Conservation (phyloP, 768 basidiomycete genomes). For the Tulasnella sp. region DNA sequence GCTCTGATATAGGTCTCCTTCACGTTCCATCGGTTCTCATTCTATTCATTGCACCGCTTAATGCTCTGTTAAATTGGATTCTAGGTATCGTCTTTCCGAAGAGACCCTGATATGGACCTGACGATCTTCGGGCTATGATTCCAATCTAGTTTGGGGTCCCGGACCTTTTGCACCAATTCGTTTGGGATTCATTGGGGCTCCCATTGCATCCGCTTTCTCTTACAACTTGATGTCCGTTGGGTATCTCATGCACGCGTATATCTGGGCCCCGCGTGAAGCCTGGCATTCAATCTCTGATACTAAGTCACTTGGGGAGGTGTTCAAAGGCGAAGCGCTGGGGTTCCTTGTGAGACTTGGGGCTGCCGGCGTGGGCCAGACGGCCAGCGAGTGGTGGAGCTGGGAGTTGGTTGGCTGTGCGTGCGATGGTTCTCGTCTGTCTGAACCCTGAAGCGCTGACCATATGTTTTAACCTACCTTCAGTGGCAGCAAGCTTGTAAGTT, state of each 20-base stretch:
- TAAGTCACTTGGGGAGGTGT: constrained; percentile 43
- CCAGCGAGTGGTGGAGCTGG: constrained; percentile 96
- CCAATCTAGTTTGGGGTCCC: constrained; percentile 35
- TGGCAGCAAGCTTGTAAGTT: constrained; percentile 58
- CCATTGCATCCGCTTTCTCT: constrained; percentile 83
- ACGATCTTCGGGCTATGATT: not conserved
- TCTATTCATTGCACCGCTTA: constrained; percentile 80
- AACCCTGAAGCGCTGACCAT: constrained; percentile 10
- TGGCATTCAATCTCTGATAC: constrained; percentile 67
- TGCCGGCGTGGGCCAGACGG: constrained; percentile 67
- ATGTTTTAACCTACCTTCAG: constrained; percentile 41
- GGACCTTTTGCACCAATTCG: constrained; percentile 52
- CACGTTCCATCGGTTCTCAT: constrained; percentile 83
- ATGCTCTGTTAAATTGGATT: constrained; percentile 78
- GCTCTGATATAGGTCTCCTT: constrained; percentile 62
- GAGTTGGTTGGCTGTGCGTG: constrained; percentile 68
- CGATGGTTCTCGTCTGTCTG: not conserved
- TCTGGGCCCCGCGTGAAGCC: constrained; percentile 65
- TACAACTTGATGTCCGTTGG: constrained; percentile 79
- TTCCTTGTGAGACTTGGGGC: constrained; percentile 75
- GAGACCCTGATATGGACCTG: not conserved
- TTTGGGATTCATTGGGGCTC: constrained; percentile 90
- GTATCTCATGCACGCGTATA: constrained; percentile 66
- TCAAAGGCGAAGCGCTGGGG: constrained; percentile 69
- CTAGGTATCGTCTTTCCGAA: constrained; percentile 61